phyloP scores from a whole-genome alignment of 257 asterid species.

The Solanum etuberosum region DNA sequence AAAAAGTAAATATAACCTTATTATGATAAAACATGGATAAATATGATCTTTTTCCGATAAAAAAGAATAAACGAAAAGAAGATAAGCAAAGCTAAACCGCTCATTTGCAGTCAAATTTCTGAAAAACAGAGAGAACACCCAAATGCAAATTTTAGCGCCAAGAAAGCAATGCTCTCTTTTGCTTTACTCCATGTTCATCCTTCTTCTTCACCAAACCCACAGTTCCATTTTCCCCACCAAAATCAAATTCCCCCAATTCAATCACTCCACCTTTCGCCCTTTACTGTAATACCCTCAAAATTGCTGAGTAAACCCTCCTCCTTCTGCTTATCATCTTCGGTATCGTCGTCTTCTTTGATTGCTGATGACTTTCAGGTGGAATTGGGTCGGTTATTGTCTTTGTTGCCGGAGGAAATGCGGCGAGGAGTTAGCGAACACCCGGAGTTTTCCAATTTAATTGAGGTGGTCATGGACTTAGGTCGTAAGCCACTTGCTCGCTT shows the following conservation, averaged over 20 bases:
- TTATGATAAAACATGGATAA: not conserved
- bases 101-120: not conserved
- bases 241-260: not conserved
- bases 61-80: not conserved
- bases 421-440: conserved; percentile 55
- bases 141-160: conserved; percentile 14
- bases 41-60: not conserved
- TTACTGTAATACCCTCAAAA: conserved; percentile 1
- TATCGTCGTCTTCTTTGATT: conserved; percentile 14
- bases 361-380: conserved; percentile 60
- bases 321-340: not conserved
- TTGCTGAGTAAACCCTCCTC: not conserved
- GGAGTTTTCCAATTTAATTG: conserved; percentile 66
- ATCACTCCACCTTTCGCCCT: not conserved
- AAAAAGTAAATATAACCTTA: too few relatives aligned
- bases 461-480: conserved; percentile 94
- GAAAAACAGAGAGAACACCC: not conserved
- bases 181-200: not conserved
- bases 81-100: not conserved
- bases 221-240: not conserved
- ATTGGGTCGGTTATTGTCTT: conserved; percentile 47
- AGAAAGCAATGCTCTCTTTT: conserved; percentile 11
- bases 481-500: conserved; percentile 90
- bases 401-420: conserved; percentile 86
- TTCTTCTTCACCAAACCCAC: not conserved